Evolutionary conservation across 768 basidiomycete species (phyloP), one percentile per base, ranked within the genome.

Genomic region (Pleurotus tuber-regium): DNA sequence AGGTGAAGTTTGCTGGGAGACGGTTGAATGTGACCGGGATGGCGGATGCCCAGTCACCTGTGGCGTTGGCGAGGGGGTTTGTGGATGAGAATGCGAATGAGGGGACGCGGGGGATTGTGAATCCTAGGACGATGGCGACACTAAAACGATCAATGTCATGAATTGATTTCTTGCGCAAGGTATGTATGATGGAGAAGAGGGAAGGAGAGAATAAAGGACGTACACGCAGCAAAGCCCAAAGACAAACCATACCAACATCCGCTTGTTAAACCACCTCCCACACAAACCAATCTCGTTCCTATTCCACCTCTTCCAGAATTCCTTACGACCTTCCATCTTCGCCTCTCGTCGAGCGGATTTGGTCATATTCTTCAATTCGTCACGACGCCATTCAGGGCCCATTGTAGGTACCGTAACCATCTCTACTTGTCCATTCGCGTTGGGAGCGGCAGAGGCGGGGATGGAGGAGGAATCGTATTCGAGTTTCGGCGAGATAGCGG

Each of bases 321-420:
- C 73, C 50, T 61, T 69, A 51, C 83, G 74, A 42, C 69, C 62
- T 42, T 82, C 82, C 11, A 70, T 61, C 63, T 81, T 82, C 43
- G 78, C 73, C 66, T 91, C 86, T 24, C 78, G 74, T 62, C 79
- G 80, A 4, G 81, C 89, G 2, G 82, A 70, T 61, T 84, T 87
- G 1, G 87, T 88, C 80, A 92, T 87, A 30, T 79, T 78, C 42
- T 77, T 79, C 66, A 97, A 68, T 64, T 98, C 94, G 16, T 78
- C 71, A 43, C 83, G 82, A 21, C 79, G 79, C 94, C 94, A 98
- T 70, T 98, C 94, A 0, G 94, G 72, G 16, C 94, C 94, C 2
- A 98, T 75, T 2, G 89, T 89, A 2, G 94, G 94, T 0, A 97
- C 92, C 1, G 94, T 96, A 38, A 96, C 87, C 66, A 95, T 76